phyloP scores from a whole-genome alignment of 495 filamentous ascomycete species.

The Hyaloscypha finlandica region DNA sequence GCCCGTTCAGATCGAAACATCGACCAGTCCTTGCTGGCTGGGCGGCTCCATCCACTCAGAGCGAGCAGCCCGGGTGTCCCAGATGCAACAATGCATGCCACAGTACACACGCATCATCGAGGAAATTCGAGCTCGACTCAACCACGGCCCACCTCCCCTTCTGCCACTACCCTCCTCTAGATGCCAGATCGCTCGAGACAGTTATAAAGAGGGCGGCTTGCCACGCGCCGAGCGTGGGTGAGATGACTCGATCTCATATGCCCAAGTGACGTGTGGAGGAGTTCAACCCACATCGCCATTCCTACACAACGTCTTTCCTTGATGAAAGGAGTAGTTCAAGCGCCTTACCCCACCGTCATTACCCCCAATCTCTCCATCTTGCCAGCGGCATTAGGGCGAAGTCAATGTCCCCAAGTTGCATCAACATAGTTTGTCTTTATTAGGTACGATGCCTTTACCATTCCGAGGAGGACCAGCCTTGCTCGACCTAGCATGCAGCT shows the following conservation, averaged over 20 bases:
- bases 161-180: background rate
- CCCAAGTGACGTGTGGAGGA: background rate
- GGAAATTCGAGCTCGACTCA: background rate
- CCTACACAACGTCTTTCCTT: too few species aligned
- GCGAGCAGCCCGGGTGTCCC: background rate
- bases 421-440: background rate
- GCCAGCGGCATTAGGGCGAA: background rate
- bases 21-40: background rate
- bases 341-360: background rate
- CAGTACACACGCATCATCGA: background rate
- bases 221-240: background rate
- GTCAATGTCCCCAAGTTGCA: background rate
- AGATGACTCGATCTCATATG: background rate
- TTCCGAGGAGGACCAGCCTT: background rate
- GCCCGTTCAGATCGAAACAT: background rate
- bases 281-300: background rate
- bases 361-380: background rate
- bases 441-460: background rate
- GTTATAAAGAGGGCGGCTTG: slow-evolving; percentile 1
- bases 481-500: background rate
- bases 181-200: slow-evolving; percentile 3
- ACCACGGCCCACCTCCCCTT: background rate
- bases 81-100: background rate
- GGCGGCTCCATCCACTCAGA: background rate
- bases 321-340: background rate